Evolutionary conservation across 106 monocot species (phyloP), one percentile per base, ranked within the genome.

Genomic region (Phalaenopsis equestris): DNA sequence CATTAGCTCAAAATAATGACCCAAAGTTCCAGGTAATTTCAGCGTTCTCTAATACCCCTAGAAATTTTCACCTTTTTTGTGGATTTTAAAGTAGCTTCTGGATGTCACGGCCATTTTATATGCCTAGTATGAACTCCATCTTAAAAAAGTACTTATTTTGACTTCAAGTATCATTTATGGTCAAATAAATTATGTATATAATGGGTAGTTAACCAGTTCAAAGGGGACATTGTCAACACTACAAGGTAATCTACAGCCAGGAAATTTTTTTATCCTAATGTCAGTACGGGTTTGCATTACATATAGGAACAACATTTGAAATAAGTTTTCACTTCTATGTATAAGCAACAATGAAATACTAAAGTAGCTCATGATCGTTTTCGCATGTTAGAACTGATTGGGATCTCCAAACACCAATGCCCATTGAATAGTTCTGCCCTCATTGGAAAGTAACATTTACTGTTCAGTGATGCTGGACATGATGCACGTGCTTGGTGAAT

Each of bases 1-100:
- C 99, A 49, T 87, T 99, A 78, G 81, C 88, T 64, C 95, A 93
- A 81, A 93, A 95, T 79, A 75, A 67, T 77, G 91, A 99, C 57
- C 99, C 99, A 81, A 99, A 99, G 79, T 95, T 99, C 85, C 99
- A 99, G 98, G 98, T 99, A 78, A 78, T 74, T 21, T 42, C 24
- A 5, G 42, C 24, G 2, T 16, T 43, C 8, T 86, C 56, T 65
- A 17, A 70, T 8, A 37, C 64, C 24, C 21, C 37, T 47, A 57
- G 52, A 52, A 12, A 12, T 49, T 17, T 74, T 30, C 30, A 30
- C 30, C 30, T 30, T n/a, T 74, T 74, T 15, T 74, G 43, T 70
- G 38, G 36, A 39, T 3, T 12, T 38, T 39, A 10, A 65, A 24
- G 64, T 65, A 8, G 14, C 15, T 70, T 70, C 4, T 70, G 4